Evolutionary conservation across 148 eudicot genomes (phyloP).

Genomic region (Gaultheria prostrata): DNA sequence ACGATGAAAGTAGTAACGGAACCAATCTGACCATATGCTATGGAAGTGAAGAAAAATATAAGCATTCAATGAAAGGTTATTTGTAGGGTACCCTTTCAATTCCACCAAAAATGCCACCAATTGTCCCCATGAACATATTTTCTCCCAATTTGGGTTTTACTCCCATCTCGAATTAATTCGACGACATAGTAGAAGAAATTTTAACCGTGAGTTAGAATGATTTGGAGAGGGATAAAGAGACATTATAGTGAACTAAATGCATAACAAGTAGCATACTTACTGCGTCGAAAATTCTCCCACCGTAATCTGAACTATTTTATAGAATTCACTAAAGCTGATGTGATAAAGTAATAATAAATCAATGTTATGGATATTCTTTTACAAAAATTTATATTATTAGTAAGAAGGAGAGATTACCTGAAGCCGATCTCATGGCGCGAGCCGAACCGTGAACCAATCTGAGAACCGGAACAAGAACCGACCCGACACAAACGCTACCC

Average conservation of each 20-base stretch:
- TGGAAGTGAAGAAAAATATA: neutral
- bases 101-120: neutral
- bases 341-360: too few relatives aligned
- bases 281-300: too few relatives aligned
- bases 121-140: neutral
- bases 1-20: too few relatives aligned
- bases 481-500: conserved; percentile 49
- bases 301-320: too few relatives aligned
- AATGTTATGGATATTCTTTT: too few relatives aligned
- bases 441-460: conserved; percentile 41
- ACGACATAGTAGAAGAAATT: too few relatives aligned
- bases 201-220: too few relatives aligned
- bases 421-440: conserved; percentile 33
- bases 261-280: too few relatives aligned
- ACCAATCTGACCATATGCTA: neutral
- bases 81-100: neutral
- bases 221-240: neutral
- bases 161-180: too few relatives aligned
- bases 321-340: too few relatives aligned
- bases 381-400: too few relatives aligned
- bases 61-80: neutral
- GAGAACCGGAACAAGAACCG: conserved; percentile 44
- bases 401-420: conserved; percentile 24
- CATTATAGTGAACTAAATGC: neutral
- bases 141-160: too few relatives aligned